Percentiles rank a stretch among this genome's conserved stretches.
Conservation (phyloP, 2,329 filamentous ascomycete genomes). For the Capronia coronata region DNA sequence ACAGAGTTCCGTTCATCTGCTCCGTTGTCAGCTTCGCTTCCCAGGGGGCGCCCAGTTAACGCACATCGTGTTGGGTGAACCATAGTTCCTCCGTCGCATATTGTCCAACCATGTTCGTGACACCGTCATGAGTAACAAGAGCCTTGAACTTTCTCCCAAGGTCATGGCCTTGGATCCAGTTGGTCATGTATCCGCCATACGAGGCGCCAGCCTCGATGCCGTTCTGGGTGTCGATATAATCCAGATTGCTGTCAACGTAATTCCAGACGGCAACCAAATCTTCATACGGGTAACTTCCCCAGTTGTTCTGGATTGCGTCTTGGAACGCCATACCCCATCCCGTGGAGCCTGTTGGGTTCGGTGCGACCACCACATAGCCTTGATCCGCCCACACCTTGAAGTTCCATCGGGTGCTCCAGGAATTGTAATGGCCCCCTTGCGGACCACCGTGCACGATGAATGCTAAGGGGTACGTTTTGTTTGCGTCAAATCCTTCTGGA, state of each 20-base stretch:
- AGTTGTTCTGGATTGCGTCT: conserved; percentile 70
- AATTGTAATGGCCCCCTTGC: conserved; percentile 67
- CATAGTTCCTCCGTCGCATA: conserved; percentile 48
- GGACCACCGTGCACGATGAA: conserved; percentile 80
- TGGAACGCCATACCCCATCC: conserved; percentile 73
- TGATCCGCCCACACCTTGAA: conserved; percentile 79
- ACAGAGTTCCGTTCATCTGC: conserved; percentile 45
- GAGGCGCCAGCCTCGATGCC: conserved; percentile 39
- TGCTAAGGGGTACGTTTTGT: conserved; percentile 69
- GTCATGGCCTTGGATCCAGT: conserved; percentile 85
- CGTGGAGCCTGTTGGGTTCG: conserved; percentile 77
- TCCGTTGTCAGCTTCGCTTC: conserved; percentile 8
- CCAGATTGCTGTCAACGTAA: conserved; percentile 48
- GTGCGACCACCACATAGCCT: conserved; percentile 73
- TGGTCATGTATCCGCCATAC: conserved; percentile 45
- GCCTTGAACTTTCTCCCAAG: conserved; percentile 81
- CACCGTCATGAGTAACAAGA: conserved; percentile 80
- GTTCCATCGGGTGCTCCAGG: conserved; percentile 81
- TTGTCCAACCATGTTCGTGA: conserved; percentile 58
- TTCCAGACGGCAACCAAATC: conserved; percentile 76
- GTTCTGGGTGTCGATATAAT: conserved; percentile 36
- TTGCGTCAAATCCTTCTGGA: conserved; percentile 55
- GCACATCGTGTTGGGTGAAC: conserved; percentile 45
- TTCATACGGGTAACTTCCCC: conserved; percentile 78
- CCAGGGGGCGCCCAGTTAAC: conserved; percentile 10